Evolutionary conservation across 2,329 filamentous ascomycete genomes (phyloP), one percentile per base, ranked within the genome.

Genomic region (Cercospora sp.): DNA sequence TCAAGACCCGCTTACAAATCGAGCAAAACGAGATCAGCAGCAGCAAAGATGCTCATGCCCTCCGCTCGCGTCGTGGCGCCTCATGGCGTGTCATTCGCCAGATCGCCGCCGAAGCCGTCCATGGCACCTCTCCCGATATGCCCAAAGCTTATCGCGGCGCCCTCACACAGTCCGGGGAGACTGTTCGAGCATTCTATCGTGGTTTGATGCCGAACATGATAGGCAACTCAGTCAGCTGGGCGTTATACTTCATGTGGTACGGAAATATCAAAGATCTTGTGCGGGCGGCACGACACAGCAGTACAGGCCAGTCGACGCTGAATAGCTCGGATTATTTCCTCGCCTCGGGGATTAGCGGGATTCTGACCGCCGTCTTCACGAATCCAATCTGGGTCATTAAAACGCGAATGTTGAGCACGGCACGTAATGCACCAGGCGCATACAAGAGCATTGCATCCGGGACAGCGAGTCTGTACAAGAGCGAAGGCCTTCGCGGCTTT

Each of bases 301-400:
- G 80, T 59, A 79, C 81, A 65, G 78, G 79, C 6, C 70, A 77
- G 33, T 67, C 68, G 42, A 75, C 80, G 36, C 82, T 92, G 36
- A 81, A 84, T 2, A 86, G 88, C 5, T 83, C 83, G 28, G 93
- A 97, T 79, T 97, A 94, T 82, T 94, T 97, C 78, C 75, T 90
- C 58, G 88, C 93, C 3, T 94, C 91, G 36, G 91, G 86, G 1
- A 78, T 82, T 42, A 85, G 87, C 74, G 94, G 94, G 31, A 83
- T 90, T 18, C 80, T 92, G 48, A 96, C 93, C 1, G 91, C 94
- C 53, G 81, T 92, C 31, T 85, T 94, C 72, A 98, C 95, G 31
- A 98, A 98, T 78, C 95, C 95, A 2, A 90, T 99, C 74, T 99
- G 95, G 95, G 95, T 99, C 2, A 89, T 99, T 79, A 98, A 98